Conservation (phyloP, 345 rosid genomes). For the Salix purpurea region DNA sequence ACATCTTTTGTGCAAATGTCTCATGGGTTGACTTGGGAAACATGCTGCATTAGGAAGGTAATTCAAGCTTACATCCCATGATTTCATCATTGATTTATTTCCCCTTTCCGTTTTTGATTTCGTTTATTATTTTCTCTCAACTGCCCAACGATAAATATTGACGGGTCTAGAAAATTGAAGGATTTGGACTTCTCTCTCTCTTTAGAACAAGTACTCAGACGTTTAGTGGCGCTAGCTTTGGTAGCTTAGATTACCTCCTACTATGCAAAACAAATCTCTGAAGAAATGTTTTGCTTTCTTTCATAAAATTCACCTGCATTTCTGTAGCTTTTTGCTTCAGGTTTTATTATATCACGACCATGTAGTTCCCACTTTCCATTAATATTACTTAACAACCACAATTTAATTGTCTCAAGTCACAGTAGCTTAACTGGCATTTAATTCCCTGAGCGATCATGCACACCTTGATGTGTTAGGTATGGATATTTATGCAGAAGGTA, state of each 20-base stretch:
- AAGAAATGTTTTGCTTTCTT: background rate
- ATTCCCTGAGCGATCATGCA: background rate
- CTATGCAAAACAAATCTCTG: no score
- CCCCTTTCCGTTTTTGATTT: background rate
- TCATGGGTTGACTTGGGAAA: slow-evolving; percentile 82
- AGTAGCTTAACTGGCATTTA: background rate
- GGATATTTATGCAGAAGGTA: background rate
- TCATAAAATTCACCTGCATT: background rate
- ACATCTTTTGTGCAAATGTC: slow-evolving; percentile 74
- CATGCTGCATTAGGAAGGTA: slow-evolving; percentile 46
- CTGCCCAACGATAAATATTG: background rate
- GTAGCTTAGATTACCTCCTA: no score
- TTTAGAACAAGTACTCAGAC: background rate
- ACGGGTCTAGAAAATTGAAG: background rate
- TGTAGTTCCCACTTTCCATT: background rate
- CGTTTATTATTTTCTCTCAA: background rate
- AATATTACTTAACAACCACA: background rate
- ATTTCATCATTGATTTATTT: background rate
- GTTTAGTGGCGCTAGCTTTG: no score
- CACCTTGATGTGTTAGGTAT: background rate
- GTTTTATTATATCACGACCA: background rate
- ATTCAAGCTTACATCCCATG: background rate
- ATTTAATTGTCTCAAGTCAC: no score
- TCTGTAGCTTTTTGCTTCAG: background rate
- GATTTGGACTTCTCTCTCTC: no score